Evolutionary conservation across 129 eudicot genomes (phyloP), one percentile per base, ranked within the genome.

Genomic region (Arctium lappa): DNA sequence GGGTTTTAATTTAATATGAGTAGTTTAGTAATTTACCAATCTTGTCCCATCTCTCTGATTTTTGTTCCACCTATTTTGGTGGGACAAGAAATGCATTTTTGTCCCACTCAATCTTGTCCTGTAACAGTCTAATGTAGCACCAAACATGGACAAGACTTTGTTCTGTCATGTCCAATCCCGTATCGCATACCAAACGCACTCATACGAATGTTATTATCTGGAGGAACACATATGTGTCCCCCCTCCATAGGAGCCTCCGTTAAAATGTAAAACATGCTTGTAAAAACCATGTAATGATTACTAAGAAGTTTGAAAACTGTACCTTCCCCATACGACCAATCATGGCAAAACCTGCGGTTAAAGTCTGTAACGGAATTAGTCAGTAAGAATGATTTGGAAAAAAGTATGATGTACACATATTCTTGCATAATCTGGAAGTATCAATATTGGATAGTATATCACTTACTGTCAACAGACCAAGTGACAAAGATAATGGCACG

Each of bases 261-360:
- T 56, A 15, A 56, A 56, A 56, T 56, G 22, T 56, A 16, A 56
- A 56, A 56, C 8, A 60, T 60, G 33, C 12, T 73, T 0, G 36
- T 63, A 62, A 63, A 50, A 73, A 13, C 11, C 15, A 50, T 56
- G 50, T 72, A 3, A 77, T 16, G 44, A 75, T 44, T 83, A 68
- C 13, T 30, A 31, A 63, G 75, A 81, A 65, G 69, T 82, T 69
- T 16, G 56, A 27, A 73, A 80, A 80, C 6, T 48, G 70, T 91
- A 96, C 99, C 97, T 89, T 93, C 33, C 98, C 99, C 95, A 90
- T 84, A 70, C 99, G 97, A 65, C 98, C 99, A 79, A 96, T 93
- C 98, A 96, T 93, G 37, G 99, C 99, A 89, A 96, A 90, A 39
- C 98, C 98, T 80, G 89, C 98, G 0, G 96, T 91, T 83, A 96